phyloP scores from a whole-genome alignment of 176 grass and related monocot species.

The Aechmea fasciata region DNA sequence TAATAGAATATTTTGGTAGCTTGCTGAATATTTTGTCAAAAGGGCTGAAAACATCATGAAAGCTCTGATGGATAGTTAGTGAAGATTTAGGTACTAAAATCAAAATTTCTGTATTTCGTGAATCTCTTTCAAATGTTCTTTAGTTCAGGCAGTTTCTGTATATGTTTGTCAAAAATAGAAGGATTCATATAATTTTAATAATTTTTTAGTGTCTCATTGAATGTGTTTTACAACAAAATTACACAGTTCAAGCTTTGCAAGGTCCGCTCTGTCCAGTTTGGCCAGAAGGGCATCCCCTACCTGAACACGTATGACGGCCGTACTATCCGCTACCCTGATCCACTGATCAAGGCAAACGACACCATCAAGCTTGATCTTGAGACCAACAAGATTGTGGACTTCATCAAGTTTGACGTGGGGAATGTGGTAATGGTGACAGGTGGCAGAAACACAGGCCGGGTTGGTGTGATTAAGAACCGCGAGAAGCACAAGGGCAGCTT shows the following conservation, averaged over 20 bases:
- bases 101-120: too few relatives aligned
- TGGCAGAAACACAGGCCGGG: background rate
- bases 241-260: background rate
- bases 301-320: background rate
- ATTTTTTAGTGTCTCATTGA: too few relatives aligned
- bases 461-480: background rate
- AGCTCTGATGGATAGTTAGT: too few relatives aligned
- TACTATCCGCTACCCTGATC: background rate
- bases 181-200: too few relatives aligned
- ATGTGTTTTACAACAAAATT: too few relatives aligned
- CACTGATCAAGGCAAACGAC: background rate
- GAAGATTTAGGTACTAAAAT: too few relatives aligned
- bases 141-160: too few relatives aligned
- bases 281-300: background rate
- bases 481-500: conserved; percentile 3
- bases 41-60: too few relatives aligned
- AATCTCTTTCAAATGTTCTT: too few relatives aligned
- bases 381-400: background rate
- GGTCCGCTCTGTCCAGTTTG: background rate
- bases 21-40: too few relatives aligned
- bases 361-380: background rate
- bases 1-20: too few relatives aligned
- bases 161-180: too few relatives aligned
- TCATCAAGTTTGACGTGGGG: background rate
- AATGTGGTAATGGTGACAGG: background rate